A percentile compares a stretch with the other conserved stretches of the same genome.
Evolutionary conservation across 2,329 filamentous ascomycete genomes (phyloP).

Genomic region (Nannizzia gypsea): DNA sequence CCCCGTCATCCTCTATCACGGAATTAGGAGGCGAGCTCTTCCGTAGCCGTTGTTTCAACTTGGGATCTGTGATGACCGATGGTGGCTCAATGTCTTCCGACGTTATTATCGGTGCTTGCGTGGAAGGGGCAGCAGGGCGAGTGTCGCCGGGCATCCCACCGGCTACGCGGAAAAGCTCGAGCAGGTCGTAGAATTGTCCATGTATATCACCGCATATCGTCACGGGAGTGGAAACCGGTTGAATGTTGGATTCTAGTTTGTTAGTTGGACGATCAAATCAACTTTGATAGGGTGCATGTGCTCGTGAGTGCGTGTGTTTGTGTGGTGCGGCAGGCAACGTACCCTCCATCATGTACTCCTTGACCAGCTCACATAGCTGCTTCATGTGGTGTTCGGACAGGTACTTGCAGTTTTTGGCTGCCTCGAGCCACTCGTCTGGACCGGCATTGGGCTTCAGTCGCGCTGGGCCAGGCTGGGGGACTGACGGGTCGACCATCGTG

Average conservation of each 20-base stretch:
- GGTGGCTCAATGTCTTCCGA: slow-evolving; percentile 12
- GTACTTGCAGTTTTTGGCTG: slow-evolving; percentile 95
- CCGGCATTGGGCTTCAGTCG: slow-evolving; percentile 72
- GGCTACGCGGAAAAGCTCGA: slow-evolving; percentile 99
- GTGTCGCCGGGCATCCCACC: slow-evolving; percentile 98
- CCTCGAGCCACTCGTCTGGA: slow-evolving; percentile 90
- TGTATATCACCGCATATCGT: slow-evolving; percentile 99
- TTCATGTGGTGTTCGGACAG: slow-evolving; percentile 96
- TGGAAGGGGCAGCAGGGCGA: slow-evolving; percentile 53
- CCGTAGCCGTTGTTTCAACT: slow-evolving; percentile 7
- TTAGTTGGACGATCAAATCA: not conserved
- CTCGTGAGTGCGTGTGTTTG: not conserved
- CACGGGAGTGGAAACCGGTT: slow-evolving; percentile 92
- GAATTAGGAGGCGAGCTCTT: slow-evolving; percentile 3
- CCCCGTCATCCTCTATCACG: not conserved
- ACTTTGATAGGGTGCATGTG: not conserved
- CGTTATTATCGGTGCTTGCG: slow-evolving; percentile 15
- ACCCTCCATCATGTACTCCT: slow-evolving; percentile 99
- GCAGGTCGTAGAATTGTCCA: slow-evolving; percentile 96
- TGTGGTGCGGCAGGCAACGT: slow-evolving; percentile 18
- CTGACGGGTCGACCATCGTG: slow-evolving; percentile 39
- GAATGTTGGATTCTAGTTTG: slow-evolving; percentile 80
- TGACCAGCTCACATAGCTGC: slow-evolving; percentile 95
- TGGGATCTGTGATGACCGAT: slow-evolving; percentile 11
- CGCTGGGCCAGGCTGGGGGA: slow-evolving; percentile 85